Conservation (phyloP, 768 basidiomycete genomes). For the Candolleomyces efflorescens region DNA sequence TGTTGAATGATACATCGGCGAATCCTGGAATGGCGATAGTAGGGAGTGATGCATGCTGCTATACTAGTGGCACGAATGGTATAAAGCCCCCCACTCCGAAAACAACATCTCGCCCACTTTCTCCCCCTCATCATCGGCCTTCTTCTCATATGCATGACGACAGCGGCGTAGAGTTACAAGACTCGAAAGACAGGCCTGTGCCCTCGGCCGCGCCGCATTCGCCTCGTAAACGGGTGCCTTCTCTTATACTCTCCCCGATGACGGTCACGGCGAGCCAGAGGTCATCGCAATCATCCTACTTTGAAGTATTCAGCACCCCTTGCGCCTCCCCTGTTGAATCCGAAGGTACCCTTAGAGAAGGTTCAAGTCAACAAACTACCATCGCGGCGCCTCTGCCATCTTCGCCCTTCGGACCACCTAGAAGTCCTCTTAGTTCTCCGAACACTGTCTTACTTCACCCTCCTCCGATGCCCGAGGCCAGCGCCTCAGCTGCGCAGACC, state of each 20-base stretch:
- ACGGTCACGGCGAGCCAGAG: background rate
- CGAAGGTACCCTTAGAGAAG: background rate
- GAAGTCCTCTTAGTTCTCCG: background rate
- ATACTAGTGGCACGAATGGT: background rate
- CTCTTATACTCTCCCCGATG: background rate
- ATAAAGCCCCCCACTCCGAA: background rate
- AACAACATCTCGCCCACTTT: background rate
- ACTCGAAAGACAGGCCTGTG: background rate
- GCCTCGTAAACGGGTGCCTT: background rate
- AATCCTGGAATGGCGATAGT: background rate
- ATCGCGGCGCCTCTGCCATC: background rate
- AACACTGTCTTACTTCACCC: background rate
- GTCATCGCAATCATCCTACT: background rate
- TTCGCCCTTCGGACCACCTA: background rate
- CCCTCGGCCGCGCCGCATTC: background rate
- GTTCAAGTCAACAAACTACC: background rate
- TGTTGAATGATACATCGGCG: conserved; percentile 1
- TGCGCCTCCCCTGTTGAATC: background rate
- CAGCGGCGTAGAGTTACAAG: background rate
- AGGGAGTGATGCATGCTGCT: background rate
- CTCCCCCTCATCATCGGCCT: background rate
- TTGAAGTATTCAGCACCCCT: conserved; percentile 2
- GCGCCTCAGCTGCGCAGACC: background rate
- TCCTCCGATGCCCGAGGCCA: background rate
- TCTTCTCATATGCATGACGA: background rate